These are phyloP conservation scores for Neoboletus subvelutipes DNA, from an alignment of 768 basidiomycete genomes.

Conservation along the genomic window DNA sequence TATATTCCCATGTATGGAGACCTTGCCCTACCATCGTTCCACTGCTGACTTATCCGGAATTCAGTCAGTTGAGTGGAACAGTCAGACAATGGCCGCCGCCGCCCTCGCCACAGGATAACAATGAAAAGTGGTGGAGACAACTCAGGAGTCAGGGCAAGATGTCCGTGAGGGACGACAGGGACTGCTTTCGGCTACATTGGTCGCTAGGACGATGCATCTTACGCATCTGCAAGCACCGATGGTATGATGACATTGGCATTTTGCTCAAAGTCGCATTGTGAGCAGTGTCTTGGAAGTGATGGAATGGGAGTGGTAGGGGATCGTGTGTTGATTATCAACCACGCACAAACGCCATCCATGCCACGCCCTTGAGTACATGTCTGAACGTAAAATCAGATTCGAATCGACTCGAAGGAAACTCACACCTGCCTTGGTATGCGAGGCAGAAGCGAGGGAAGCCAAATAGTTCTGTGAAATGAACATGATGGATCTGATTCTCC, in stretches of 20 bases:
- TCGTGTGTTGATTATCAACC: constrained; percentile 17
- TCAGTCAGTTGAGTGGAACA: background rate
- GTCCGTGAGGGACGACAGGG: background rate
- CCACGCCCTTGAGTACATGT: constrained; percentile 3
- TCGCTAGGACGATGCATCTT: background rate
- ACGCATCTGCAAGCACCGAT: background rate
- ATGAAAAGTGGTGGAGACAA: constrained; percentile 6
- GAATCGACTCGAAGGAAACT: constrained; percentile 7
- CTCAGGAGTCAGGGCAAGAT: constrained; percentile 20
- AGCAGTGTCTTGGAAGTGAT: constrained; percentile 1
- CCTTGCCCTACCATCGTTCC: background rate
- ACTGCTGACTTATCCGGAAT: background rate
- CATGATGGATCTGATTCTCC: constrained; percentile 27
- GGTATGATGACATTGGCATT: background rate
- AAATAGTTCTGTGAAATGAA: constrained; percentile 22
- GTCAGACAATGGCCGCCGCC: background rate
- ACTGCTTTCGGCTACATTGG: background rate
- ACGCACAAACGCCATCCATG: constrained; percentile 23
- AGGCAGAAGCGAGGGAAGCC: constrained; percentile 22
- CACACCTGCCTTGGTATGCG: constrained; percentile 27
- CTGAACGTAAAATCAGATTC: constrained; percentile 21
- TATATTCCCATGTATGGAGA: constrained; percentile 13
- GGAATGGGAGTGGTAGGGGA: constrained; percentile 1
- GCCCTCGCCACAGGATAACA: background rate
- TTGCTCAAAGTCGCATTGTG: background rate